Evolutionary conservation across 495 filamentous ascomycete genomes (phyloP), one percentile per base, ranked within the genome.

Genomic region (Penicillium atrosanguineum): DNA sequence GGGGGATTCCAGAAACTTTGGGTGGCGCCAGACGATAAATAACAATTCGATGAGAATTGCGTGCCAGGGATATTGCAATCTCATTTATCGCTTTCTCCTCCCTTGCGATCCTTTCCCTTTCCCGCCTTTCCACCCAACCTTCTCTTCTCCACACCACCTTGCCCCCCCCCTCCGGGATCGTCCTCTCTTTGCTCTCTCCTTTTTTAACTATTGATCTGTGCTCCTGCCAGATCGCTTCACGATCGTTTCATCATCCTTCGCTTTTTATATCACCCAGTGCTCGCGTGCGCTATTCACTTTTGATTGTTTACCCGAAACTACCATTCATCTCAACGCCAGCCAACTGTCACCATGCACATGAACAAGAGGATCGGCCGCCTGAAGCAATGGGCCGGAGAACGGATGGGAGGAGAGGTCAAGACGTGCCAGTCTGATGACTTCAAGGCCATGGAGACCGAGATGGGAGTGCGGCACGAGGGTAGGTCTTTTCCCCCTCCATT

Each of bases 351-450:
- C 50, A 95, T 96, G 91, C 90, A 92, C 72, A 86, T 96, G 77
- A 93, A 91, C 74, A 93, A 95, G 81, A 96, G 95, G 70, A 83
- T 97, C 66, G 94, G 90, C 72, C 87, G 95, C 55, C 86, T 97
- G 76, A 95, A 94, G 79, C 94, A 98, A 87, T 98, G 93, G 93
- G 91, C 91, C 11, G 90, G 90, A 50, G 94, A 98, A 77, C 86
- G 91, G 73, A 97, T 98, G 91, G 94, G 94, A 60, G 84, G 85
- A 44, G 94, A 97, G 72, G 82, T 83, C 64, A 96, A 93, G 74
- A 97, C 92, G 12, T 86, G 76, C 64, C 83, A 90, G 46, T 88
- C 91, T 0, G 91, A 98, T 46, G 88, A 97, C 57, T 97, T 98
- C 82, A 96, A 91, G 74, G 82, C 84, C 49, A 73, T 97, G 64